Evolutionary conservation across 2,329 filamentous ascomycete species (phyloP).

Genomic region (Blumeriella jaapii): DNA sequence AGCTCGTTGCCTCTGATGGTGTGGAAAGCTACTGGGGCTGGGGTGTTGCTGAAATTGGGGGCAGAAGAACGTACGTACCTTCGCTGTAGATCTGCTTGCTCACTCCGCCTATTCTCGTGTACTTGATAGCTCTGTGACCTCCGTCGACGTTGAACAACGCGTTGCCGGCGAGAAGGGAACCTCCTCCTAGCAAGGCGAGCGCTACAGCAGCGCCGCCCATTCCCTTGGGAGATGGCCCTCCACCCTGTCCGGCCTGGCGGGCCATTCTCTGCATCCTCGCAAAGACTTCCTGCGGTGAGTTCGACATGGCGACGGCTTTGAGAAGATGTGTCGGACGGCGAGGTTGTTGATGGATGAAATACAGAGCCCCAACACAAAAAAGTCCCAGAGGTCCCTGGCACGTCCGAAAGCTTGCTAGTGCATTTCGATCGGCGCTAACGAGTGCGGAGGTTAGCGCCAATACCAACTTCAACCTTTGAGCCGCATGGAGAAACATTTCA

Average conservation of each 20-base stretch:
- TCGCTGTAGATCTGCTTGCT: conserved; percentile 93
- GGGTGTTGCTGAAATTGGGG: no score
- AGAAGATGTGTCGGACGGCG: conserved; percentile 3
- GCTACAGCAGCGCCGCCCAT: conserved; percentile 42
- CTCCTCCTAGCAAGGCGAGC: conserved; percentile 42
- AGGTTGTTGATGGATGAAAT: no score
- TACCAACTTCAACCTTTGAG: conserved; percentile 6
- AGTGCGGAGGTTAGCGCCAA: conserved; percentile 7
- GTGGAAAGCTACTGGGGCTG: no score
- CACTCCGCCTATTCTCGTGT: conserved; percentile 83
- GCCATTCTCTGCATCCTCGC: conserved; percentile 48
- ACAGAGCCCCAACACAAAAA: no score
- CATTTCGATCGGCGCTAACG: conserved; percentile 13
- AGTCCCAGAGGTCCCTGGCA: conserved; percentile 4
- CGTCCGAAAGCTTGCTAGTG: conserved; percentile 15
- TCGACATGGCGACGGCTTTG: conserved; percentile 27
- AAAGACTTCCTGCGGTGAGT: conserved; percentile 53
- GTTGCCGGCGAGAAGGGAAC: conserved; percentile 40
- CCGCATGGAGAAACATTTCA: not conserved
- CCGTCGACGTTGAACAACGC: conserved; percentile 79
- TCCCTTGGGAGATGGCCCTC: conserved; percentile 35
- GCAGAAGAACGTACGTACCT: conserved; percentile 42
- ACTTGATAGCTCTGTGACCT: conserved; percentile 98
- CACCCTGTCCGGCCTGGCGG: conserved; percentile 41
- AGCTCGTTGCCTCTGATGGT: conserved; percentile 13